A percentile compares a stretch with the other conserved stretches of the same genome.
Conservation (phyloP, 208 protist genomes). For the Trypanosoma rangeli region DNA sequence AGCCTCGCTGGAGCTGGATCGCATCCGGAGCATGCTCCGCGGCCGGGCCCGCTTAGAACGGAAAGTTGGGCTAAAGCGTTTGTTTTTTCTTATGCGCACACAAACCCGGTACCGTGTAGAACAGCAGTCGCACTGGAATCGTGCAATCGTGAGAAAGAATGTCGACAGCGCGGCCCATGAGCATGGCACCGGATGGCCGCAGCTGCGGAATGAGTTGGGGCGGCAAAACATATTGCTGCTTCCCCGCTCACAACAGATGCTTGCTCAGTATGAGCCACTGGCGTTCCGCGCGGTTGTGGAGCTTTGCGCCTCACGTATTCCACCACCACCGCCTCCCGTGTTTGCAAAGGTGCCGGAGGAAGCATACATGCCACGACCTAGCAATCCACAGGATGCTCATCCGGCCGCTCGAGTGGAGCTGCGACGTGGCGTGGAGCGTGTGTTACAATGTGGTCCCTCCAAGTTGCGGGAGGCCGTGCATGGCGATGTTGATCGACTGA, state of each 20-base stretch:
- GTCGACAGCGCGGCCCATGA: slow-evolving; percentile 85
- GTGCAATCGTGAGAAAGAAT: slow-evolving; percentile 84
- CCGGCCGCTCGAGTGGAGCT: slow-evolving; percentile 65
- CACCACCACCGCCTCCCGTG: slow-evolving; percentile 71
- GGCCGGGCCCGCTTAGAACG: slow-evolving; percentile 79
- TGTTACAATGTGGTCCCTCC: slow-evolving; percentile 50
- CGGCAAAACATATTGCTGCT: slow-evolving; percentile 83
- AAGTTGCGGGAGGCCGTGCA: slow-evolving; percentile 35
- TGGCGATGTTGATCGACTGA: slow-evolving; percentile 55
- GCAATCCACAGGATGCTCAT: slow-evolving; percentile 24
- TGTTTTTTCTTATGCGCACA: slow-evolving; percentile 88
- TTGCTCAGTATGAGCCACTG: slow-evolving; percentile 90
- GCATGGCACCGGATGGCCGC: slow-evolving; percentile 75
- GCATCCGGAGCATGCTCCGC: slow-evolving; percentile 76
- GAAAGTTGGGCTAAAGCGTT: slow-evolving; percentile 81
- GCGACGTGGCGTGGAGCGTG: slow-evolving; percentile 56
- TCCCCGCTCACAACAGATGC: slow-evolving; percentile 66
- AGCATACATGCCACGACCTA: slow-evolving; percentile 45
- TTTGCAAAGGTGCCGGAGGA: slow-evolving; percentile 60
- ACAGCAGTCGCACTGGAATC: slow-evolving; percentile 76
- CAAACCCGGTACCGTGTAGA: slow-evolving; percentile 89
- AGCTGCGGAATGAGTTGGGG: slow-evolving; percentile 78
- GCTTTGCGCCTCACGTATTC: slow-evolving; percentile 79
- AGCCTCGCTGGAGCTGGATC: slow-evolving; percentile 77
- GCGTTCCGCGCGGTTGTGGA: slow-evolving; percentile 85